Conservation (phyloP, 768 basidiomycete species). For the Boletus tomentosulus region DNA sequence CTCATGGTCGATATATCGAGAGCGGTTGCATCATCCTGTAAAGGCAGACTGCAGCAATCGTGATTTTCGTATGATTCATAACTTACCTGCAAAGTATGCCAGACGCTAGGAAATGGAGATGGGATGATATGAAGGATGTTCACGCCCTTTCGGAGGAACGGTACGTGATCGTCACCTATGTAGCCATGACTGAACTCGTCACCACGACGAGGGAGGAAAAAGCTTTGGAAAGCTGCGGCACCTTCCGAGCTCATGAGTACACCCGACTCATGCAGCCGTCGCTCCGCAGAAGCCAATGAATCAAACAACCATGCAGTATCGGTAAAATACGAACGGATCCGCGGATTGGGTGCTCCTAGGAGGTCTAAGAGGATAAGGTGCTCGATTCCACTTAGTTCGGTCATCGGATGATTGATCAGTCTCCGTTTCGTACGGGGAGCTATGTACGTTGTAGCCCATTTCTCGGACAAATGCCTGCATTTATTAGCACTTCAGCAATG, state of each 20-base stretch:
- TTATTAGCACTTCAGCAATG: not conserved
- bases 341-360: constrained; percentile 72
- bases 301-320: constrained; percentile 95
- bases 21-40: constrained; percentile 84
- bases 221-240: constrained; percentile 49
- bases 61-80: not conserved
- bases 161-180: constrained; percentile 91
- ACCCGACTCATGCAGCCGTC: constrained; percentile 60
- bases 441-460: constrained; percentile 73
- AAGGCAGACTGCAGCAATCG: constrained; percentile 1
- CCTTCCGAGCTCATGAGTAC: constrained; percentile 51
- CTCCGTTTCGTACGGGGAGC: constrained; percentile 58
- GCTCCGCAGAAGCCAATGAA: constrained; percentile 67
- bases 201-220: constrained; percentile 53
- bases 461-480: constrained; percentile 78
- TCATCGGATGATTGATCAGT: constrained; percentile 48
- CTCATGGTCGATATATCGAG: constrained; percentile 82
- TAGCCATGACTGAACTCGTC: constrained; percentile 44
- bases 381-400: constrained; percentile 75
- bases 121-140: constrained; percentile 88
- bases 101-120: constrained; percentile 83
- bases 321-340: constrained; percentile 74
- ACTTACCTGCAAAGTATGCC: constrained; percentile 77
- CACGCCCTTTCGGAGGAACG: constrained; percentile 81
- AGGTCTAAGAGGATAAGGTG: constrained; percentile 92